Evolutionary conservation across 2,329 filamentous ascomycete genomes (phyloP).

Genomic region (Lachnellula hyalina): DNA sequence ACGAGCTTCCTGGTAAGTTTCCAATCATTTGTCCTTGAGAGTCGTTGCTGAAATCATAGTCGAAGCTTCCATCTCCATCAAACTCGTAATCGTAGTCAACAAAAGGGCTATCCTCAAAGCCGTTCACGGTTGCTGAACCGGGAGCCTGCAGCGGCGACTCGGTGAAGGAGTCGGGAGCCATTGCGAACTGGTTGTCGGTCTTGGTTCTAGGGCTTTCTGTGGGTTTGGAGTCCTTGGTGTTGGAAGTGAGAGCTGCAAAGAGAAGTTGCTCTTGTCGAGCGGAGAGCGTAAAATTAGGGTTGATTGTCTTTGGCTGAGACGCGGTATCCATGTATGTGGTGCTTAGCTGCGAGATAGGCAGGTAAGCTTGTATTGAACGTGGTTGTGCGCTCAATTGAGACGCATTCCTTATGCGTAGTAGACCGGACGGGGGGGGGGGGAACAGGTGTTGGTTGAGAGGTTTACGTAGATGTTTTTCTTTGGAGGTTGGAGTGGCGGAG

Average conservation of each 20-base stretch:
- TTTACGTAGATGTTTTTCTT: not conserved
- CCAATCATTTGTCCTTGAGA: slow-evolving; percentile 67
- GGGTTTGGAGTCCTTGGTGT: slow-evolving; percentile 34
- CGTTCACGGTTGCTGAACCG: slow-evolving; percentile 41
- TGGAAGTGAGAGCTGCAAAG: slow-evolving; percentile 70
- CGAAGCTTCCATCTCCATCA: slow-evolving; percentile 68
- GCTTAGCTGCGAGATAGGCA: not conserved
- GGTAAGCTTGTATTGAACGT: not conserved
- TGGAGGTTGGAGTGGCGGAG: not conserved
- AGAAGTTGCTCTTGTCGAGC: slow-evolving; percentile 72
- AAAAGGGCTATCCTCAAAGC: slow-evolving; percentile 71
- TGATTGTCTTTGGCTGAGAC: slow-evolving; percentile 14
- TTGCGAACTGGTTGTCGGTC: slow-evolving; percentile 36
- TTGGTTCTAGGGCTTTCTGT: slow-evolving; percentile 20
- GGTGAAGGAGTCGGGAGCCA: slow-evolving; percentile 46
- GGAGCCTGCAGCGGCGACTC: slow-evolving; percentile 42
- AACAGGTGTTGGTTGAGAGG: not conserved
- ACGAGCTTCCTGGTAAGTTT: slow-evolving; percentile 54
- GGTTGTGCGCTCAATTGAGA: slow-evolving; percentile 3
- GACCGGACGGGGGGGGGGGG: not conserved
- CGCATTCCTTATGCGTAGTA: not conserved
- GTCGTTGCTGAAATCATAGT: slow-evolving; percentile 47
- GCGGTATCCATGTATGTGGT: slow-evolving; percentile 23
- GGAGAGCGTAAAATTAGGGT: slow-evolving; percentile 64
- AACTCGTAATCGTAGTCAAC: slow-evolving; percentile 78